Evolutionary conservation across 768 basidiomycete species (phyloP).

Genomic region (Tricholoma bakamatsutake): DNA sequence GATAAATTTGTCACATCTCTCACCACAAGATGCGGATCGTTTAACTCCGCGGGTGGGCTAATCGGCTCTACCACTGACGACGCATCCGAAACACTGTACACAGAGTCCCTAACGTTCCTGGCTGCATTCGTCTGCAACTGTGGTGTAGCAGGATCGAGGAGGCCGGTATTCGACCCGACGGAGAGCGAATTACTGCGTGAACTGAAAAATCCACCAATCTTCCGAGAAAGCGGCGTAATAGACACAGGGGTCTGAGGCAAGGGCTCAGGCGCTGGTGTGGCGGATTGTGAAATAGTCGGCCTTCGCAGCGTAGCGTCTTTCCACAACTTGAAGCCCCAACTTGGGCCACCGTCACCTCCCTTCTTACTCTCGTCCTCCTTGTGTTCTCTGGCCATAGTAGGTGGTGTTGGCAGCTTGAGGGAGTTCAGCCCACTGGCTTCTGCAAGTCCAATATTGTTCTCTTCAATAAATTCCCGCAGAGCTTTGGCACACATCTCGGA

Average conservation of each 20-base stretch:
- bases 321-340: slow-evolving; percentile 76
- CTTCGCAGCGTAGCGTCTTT: slow-evolving; percentile 30
- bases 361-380: slow-evolving; percentile 30
- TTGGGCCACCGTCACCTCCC: slow-evolving; percentile 22
- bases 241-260: slow-evolving; percentile 25
- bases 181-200: slow-evolving; percentile 49
- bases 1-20: slow-evolving; percentile 26
- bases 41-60: slow-evolving; percentile 42
- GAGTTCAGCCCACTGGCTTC: slow-evolving; percentile 15
- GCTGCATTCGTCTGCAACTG: slow-evolving; percentile 29
- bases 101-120: slow-evolving; percentile 30
- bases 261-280: slow-evolving; percentile 21
- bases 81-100: slow-evolving; percentile 50
- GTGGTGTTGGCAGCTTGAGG: slow-evolving; percentile 37
- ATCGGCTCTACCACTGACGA: slow-evolving; percentile 56
- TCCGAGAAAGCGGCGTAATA: slow-evolving; percentile 49
- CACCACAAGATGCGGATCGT: slow-evolving; percentile 16
- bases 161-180: slow-evolving; percentile 3
- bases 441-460: slow-evolving; percentile 54
- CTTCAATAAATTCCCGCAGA: slow-evolving; percentile 75
- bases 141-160: slow-evolving; percentile 14
- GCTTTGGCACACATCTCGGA: slow-evolving; percentile 82
- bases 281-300: slow-evolving; percentile 20
- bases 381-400: slow-evolving; percentile 32
- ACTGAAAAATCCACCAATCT: slow-evolving; percentile 68